Conservation (phyloP, 139 green algal species). For the Tetradesmus lagerheimii region DNA sequence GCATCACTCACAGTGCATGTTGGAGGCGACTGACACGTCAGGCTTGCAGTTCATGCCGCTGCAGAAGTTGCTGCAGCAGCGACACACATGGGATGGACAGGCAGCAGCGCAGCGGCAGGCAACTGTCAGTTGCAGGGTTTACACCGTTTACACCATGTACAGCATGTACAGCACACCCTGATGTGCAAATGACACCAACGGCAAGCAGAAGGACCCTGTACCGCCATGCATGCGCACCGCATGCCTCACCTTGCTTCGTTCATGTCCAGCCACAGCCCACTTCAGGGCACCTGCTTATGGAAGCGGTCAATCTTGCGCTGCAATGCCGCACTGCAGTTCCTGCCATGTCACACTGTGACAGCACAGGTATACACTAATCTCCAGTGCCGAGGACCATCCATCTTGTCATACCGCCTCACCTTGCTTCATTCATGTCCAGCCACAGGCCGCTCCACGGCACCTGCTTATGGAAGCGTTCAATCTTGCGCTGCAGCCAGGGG, state of each 20-base stretch:
- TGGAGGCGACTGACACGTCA: not conserved
- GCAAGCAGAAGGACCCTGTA: no score
- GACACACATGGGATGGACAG: not conserved
- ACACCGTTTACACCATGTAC: no score
- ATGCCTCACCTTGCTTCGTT: constrained; percentile 62
- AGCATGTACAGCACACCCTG: no score
- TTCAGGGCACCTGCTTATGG: constrained; percentile 1
- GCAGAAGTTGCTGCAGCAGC: constrained; percentile 21
- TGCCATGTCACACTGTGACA: no score
- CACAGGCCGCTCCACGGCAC: constrained; percentile 22
- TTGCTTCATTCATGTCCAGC: constrained; percentile 40
- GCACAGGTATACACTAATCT: no score
- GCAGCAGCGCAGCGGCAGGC: not conserved
- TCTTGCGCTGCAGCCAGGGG: constrained; percentile 17
- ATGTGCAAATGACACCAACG: no score
- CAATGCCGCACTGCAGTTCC: no score
- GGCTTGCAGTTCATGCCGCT: constrained; percentile 8
- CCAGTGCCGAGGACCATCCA: no score
- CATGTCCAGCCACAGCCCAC: constrained; percentile 65
- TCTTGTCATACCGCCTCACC: not conserved
- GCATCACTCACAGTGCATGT: constrained; percentile 4
- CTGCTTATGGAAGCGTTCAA: not conserved
- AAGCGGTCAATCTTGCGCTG: not conserved
- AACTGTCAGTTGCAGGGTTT: not conserved
- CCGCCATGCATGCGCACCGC: not conserved